A percentile compares a stretch with the other conserved stretches of the same genome.
Conservation (phyloP, 1,284 basidiomycete genomes). For the Rhodotorula sp. region DNA sequence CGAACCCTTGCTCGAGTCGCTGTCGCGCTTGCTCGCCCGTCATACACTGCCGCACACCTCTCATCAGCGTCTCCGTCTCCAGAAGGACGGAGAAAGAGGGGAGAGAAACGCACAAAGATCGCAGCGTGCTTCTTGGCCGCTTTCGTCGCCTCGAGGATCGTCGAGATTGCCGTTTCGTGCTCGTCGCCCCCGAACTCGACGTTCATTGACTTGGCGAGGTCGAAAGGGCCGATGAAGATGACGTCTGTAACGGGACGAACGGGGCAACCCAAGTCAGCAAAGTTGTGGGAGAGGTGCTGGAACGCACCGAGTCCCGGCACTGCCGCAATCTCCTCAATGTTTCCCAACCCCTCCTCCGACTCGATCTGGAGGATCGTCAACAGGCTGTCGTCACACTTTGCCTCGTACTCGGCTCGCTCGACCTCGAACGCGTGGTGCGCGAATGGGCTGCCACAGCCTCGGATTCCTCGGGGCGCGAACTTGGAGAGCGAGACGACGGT, state of each 20-base stretch:
- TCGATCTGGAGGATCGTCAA: slow-evolving; percentile 49
- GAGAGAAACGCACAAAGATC: slow-evolving; percentile 40
- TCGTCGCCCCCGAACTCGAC: slow-evolving; percentile 38
- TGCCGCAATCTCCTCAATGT: slow-evolving; percentile 48
- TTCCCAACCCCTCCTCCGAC: slow-evolving; percentile 45
- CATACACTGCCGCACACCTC: slow-evolving; percentile 1
- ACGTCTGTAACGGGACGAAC: slow-evolving; percentile 32
- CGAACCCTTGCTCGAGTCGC: slow-evolving; percentile 38
- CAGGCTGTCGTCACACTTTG: slow-evolving; percentile 44
- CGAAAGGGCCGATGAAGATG: slow-evolving; percentile 48
- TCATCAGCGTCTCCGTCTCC: too few relatives aligned
- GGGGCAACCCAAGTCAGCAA: not conserved
- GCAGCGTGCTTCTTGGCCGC: slow-evolving; percentile 45
- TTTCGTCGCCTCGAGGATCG: slow-evolving; percentile 44
- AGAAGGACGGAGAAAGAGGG: slow-evolving; percentile 2
- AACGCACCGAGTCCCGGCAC: slow-evolving; percentile 45
- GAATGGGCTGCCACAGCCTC: slow-evolving; percentile 47
- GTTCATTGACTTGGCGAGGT: slow-evolving; percentile 46
- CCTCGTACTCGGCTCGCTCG: slow-evolving; percentile 44
- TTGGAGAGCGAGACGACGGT: slow-evolving; percentile 41
- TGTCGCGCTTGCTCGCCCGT: slow-evolving; percentile 29
- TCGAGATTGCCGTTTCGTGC: slow-evolving; percentile 46
- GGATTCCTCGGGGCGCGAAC: slow-evolving; percentile 32
- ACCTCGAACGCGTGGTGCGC: slow-evolving; percentile 46
- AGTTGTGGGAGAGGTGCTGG: not conserved